These are phyloP conservation scores for Teunomyces gatunensis DNA, from an alignment of 805 yeast genomes.

Conservation along the genomic window DNA sequence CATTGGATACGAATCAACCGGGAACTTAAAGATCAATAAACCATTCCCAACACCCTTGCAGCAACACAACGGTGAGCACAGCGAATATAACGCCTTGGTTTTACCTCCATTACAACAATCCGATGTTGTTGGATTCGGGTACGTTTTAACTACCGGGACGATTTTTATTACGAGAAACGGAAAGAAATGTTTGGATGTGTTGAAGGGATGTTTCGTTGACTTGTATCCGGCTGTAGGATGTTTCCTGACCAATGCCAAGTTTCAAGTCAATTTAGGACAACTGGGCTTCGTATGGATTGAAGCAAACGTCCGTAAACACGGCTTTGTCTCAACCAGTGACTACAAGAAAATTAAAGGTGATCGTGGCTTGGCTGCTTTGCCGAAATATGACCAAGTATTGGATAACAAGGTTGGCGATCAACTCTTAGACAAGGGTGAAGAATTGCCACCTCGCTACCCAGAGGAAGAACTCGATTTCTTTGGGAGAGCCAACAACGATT, in stretches of 20 bases:
- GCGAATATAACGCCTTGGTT: constrained; percentile 43
- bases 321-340: constrained; percentile 51
- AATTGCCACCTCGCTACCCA: constrained; percentile 69
- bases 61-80: constrained; percentile 40
- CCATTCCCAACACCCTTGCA: constrained; percentile 53
- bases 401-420: constrained; percentile 40
- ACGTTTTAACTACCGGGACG: constrained; percentile 46
- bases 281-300: constrained; percentile 48
- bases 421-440: constrained; percentile 68
- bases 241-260: constrained; percentile 40
- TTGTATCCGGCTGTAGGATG: constrained; percentile 57
- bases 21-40: constrained; percentile 63
- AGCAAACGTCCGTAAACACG: constrained; percentile 54
- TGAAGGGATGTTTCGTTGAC: constrained; percentile 48
- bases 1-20: constrained; percentile 70
- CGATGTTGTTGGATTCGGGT: constrained; percentile 57
- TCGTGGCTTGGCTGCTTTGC: constrained; percentile 38
- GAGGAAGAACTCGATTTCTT: constrained; percentile 61
- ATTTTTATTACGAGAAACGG: constrained; percentile 57
- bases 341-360: constrained; percentile 35
- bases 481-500: constrained; percentile 37
- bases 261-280: constrained; percentile 44
- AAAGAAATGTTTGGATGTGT: constrained; percentile 48
- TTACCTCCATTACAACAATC: constrained; percentile 52
- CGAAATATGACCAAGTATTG: constrained; percentile 25